phyloP scores from a whole-genome alignment of 2,329 filamentous ascomycete species.

The Ophiostoma sp. region DNA sequence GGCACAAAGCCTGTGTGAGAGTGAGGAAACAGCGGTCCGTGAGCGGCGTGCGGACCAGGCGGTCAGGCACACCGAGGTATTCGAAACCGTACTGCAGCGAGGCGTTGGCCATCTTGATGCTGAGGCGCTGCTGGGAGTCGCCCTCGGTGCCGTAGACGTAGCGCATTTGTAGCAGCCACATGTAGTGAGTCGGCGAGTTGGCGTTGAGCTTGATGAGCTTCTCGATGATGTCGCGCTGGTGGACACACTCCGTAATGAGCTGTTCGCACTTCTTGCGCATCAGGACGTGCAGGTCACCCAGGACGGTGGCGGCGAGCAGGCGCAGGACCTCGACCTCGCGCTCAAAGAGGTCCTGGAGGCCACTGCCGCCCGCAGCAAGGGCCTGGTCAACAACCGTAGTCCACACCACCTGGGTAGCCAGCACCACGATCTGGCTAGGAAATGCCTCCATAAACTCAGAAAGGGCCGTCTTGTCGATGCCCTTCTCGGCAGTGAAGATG shows the following conservation, averaged over 20 bases:
- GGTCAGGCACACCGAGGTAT: conserved; percentile 93
- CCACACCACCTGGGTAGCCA: conserved; percentile 93
- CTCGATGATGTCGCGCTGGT: conserved; percentile 91
- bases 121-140: conserved; percentile 78
- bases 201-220: conserved; percentile 78
- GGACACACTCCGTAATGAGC: conserved; percentile 97
- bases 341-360: conserved; percentile 69
- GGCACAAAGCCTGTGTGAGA: conserved; percentile 90
- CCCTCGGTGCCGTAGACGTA: conserved; percentile 84
- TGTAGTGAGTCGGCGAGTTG: conserved; percentile 72
- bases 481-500: conserved; percentile 68
- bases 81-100: conserved; percentile 96
- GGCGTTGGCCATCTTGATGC: conserved; percentile 96
- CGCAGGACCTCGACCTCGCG: conserved; percentile 82
- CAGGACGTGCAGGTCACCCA: conserved; percentile 84
- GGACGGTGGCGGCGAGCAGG: conserved; percentile 81
- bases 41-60: conserved; percentile 92
- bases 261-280: conserved; percentile 97
- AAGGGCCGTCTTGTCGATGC: conserved; percentile 71
- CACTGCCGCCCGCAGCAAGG: conserved; percentile 62
- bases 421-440: conserved; percentile 91
- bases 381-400: conserved; percentile 81
- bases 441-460: conserved; percentile 79
- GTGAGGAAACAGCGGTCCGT: conserved; percentile 99
- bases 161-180: conserved; percentile 97